Evolutionary conservation across 306 rosid species (phyloP).

Genomic region (Citrullus amarus): DNA sequence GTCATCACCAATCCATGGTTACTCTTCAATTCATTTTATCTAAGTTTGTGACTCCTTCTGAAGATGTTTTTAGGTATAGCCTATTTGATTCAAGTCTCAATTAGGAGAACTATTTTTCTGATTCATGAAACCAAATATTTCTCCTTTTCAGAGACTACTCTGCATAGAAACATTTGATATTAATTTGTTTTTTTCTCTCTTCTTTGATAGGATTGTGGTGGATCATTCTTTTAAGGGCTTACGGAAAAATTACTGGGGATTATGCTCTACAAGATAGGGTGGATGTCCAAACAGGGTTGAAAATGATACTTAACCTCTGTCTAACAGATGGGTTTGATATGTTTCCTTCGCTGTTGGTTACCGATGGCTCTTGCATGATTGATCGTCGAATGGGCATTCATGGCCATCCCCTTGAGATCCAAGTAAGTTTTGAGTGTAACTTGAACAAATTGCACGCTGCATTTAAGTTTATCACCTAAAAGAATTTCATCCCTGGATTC

Average conservation of each 20-base stretch:
- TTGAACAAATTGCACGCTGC: not conserved
- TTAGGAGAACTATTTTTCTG: not conserved
- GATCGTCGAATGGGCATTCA: constrained; percentile 98
- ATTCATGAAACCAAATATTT: not conserved
- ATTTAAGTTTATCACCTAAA: not conserved
- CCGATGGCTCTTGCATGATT: constrained; percentile 99
- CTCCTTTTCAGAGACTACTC: not conserved
- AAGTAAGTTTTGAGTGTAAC: constrained; percentile 41
- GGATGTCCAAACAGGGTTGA: constrained; percentile 87
- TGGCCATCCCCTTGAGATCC: constrained; percentile 98
- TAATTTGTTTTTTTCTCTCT: not conserved
- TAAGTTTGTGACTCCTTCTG: not conserved
- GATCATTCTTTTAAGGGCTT: constrained; percentile 83
- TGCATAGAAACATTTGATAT: not conserved
- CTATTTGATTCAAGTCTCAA: not conserved
- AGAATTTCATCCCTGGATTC: not conserved
- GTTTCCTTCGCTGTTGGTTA: constrained; percentile 92
- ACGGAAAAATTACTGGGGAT: constrained; percentile 84
- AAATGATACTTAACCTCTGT: constrained; percentile 82
- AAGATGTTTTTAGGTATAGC: not conserved
- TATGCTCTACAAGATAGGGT: constrained; percentile 71
- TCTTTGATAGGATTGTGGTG: constrained; percentile 78
- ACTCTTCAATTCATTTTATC: not conserved
- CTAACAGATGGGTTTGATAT: constrained; percentile 84
- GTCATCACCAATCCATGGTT: not conserved